phyloP scores from a whole-genome alignment of 371 early-diverging fungal species.

The Phascolomyces articulosus region DNA sequence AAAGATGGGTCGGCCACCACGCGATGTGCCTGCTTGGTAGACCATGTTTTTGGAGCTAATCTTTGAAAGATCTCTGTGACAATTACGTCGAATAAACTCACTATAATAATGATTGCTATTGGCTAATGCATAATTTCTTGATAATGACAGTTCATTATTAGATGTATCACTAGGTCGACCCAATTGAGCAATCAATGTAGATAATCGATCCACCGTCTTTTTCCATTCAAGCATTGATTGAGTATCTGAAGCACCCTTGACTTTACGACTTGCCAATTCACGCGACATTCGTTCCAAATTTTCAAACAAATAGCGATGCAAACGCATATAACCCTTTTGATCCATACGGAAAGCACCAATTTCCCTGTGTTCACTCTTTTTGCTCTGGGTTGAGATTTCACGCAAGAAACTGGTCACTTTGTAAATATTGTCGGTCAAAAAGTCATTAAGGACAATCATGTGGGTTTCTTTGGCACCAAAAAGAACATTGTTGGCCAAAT shows the following conservation, averaged over 20 bases:
- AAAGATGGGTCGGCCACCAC: constrained; percentile 78
- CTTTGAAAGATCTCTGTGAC: constrained; percentile 61
- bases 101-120: constrained; percentile 61
- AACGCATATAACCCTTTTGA: constrained; percentile 51
- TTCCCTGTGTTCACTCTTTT: background rate
- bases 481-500: constrained; percentile 89
- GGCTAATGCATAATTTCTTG: constrained; percentile 40
- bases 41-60: constrained; percentile 69
- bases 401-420: constrained; percentile 62
- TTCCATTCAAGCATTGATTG: constrained; percentile 43
- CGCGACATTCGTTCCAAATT: constrained; percentile 73
- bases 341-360: constrained; percentile 37
- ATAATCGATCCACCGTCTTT: constrained; percentile 71
- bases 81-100: constrained; percentile 81
- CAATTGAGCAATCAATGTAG: constrained; percentile 81
- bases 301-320: constrained; percentile 72
- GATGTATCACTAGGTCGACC: constrained; percentile 68
- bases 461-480: constrained; percentile 93
- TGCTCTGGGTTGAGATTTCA: constrained; percentile 41
- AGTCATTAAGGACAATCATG: constrained; percentile 86
- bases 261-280: constrained; percentile 53
- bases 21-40: constrained; percentile 80
- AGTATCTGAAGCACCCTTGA: constrained; percentile 21
- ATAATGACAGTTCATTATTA: constrained; percentile 40
- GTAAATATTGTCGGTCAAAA: constrained; percentile 76